Conservation (phyloP, 2,329 filamentous ascomycete species). For the Penicillium sp. region DNA sequence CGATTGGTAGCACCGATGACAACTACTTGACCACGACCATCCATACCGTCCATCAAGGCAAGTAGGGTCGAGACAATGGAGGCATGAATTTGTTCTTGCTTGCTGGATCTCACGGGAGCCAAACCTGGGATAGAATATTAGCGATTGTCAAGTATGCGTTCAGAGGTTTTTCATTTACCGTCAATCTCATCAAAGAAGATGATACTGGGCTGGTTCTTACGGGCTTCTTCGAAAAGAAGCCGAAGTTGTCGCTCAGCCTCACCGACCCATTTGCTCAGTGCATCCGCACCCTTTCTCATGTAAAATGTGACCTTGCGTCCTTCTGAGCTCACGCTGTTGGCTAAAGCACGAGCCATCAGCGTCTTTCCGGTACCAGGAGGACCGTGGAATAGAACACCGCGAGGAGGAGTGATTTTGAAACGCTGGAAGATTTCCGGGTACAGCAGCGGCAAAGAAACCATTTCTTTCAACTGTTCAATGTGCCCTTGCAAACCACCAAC, state of each 20-base stretch:
- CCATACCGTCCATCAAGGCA: constrained; percentile 96
- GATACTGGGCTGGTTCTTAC: constrained; percentile 94
- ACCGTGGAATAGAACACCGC: constrained; percentile 94
- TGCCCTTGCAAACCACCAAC: constrained; percentile 91
- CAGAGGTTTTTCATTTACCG: constrained; percentile 50
- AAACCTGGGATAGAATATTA: constrained; percentile 50
- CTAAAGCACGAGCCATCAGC: constrained; percentile 86
- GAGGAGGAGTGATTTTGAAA: constrained; percentile 89
- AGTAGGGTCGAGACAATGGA: constrained; percentile 95
- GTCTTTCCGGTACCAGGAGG: constrained; percentile 98
- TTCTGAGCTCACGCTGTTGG: constrained; percentile 83
- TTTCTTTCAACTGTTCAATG: constrained; percentile 96
- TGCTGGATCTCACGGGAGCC: constrained; percentile 92
- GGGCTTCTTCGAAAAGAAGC: constrained; percentile 89
- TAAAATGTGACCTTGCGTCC: constrained; percentile 97
- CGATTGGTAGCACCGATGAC: constrained; percentile 98
- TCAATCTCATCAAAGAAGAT: constrained; percentile 99
- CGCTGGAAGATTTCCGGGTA: constrained; percentile 92
- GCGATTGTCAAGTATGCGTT: neutral
- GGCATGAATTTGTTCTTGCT: constrained; percentile 97
- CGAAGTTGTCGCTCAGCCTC: constrained; percentile 95
- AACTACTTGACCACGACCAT: constrained; percentile 95
- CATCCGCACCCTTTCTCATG: constrained; percentile 98
- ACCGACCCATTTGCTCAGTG: constrained; percentile 97
- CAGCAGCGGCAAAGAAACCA: constrained; percentile 90